A percentile compares a stretch with the other conserved stretches of the same genome.
These are phyloP conservation scores for Scheffersomyces parashehatae DNA, from an alignment of 1,139 yeast species.

Conservation along the genomic window DNA sequence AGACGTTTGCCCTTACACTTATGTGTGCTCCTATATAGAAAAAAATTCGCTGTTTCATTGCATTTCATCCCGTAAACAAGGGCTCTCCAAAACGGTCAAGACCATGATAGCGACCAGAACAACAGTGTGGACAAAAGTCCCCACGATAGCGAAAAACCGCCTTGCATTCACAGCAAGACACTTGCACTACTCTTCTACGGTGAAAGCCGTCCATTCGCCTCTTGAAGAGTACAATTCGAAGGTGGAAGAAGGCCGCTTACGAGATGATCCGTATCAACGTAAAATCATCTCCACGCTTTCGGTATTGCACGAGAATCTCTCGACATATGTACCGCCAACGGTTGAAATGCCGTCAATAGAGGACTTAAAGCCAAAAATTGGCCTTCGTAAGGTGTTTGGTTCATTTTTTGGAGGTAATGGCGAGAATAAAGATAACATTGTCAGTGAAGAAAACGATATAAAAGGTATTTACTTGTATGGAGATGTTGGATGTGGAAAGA, in stretches of 20 bases:
- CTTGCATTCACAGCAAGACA: too few species aligned
- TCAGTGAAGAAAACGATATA: conserved; percentile 29
- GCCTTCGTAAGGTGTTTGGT: conserved; percentile 40
- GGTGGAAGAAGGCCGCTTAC: conserved; percentile 52
- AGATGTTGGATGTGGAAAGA: conserved; percentile 97
- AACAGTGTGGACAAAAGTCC: too few species aligned
- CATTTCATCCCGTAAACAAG: too few species aligned
- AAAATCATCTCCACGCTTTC: conserved; percentile 59
- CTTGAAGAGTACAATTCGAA: conserved; percentile 60
- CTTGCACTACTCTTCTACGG: too few species aligned
- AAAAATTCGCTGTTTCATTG: too few species aligned
- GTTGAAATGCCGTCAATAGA: conserved; percentile 50
- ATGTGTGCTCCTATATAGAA: too few species aligned
- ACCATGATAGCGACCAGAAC: too few species aligned
- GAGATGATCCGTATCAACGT: conserved; percentile 69
- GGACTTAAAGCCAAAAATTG: conserved; percentile 49
- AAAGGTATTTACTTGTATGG: conserved; percentile 93
- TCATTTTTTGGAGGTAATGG: conserved; percentile 28
- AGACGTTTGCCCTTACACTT: too few species aligned
- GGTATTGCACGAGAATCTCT: conserved; percentile 49
- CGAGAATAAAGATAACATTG: conserved; percentile 5
- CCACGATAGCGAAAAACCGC: too few species aligned
- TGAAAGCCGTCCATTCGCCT: conserved; percentile 31
- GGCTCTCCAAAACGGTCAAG: too few species aligned
- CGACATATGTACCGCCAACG: conserved; percentile 54